Evolutionary conservation across 768 basidiomycete genomes (phyloP), one percentile per base, ranked within the genome.

Genomic region (Cystofilobasidium ferigula): DNA sequence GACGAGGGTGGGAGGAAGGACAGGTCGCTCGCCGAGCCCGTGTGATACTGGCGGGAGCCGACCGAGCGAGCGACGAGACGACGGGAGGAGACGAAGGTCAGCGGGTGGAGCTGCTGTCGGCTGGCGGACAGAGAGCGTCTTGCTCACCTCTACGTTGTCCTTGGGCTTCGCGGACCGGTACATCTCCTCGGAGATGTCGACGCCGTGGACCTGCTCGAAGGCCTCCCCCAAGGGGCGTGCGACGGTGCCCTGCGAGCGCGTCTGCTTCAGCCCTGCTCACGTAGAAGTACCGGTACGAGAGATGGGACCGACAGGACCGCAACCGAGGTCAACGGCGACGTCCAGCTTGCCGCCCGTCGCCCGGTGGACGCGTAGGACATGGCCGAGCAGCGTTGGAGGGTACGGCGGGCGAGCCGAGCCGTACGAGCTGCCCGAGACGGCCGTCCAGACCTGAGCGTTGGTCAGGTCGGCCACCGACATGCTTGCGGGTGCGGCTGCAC

Each of bases 281-380:
- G 42, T 47, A 8, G 6, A 24, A n/a, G 16, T 40, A 40, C 38
- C 16, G 38, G 38, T 40, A 4, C 16, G 28, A 64, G 10, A 3
- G 35, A n/a, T 10, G 45, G 32, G 28, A 58, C 63, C 18, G 9
- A 61, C 64, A 6, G 64, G 64, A 18, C 64, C 64, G 54, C 64
- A 66, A 9, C 64, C 64, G 20, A 66, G 40, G 26, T 61, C 58
- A 59, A 66, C 64, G 2, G 64, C 64, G 51, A 51, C 30, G 20
- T 51, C 38, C 26, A 34, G 24, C 35, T 24, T 18, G 18, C 58
- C 64, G 8, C 45, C 58, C 28, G 64, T 66, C 38, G 12, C n/a
- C 22, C 26, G 30, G 26, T 54, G 64, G 42, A 40, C 24, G 8
- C n/a, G n/a, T 16, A 61, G 16, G 26, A 66, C 20, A 14, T 53